phyloP scores from a whole-genome alignment of 768 basidiomycete species.

The Amanita jacksonii region DNA sequence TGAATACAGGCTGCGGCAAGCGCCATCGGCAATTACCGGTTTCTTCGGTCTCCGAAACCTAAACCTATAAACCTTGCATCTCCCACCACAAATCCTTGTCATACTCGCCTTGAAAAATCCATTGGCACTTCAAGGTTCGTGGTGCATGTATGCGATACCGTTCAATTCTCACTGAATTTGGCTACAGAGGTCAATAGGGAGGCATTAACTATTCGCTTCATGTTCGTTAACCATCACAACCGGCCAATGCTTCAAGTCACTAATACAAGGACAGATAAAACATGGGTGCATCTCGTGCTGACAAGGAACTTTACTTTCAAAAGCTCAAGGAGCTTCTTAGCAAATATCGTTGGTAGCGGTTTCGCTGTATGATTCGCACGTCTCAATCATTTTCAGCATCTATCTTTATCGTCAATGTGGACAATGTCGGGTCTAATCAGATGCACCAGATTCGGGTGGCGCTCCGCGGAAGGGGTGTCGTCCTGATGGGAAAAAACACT shows the following conservation, averaged over 20 bases:
- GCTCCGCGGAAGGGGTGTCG: constrained; percentile 92
- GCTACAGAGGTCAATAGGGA: constrained; percentile 85
- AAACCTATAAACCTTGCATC: constrained; percentile 29
- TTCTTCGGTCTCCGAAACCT: constrained; percentile 2
- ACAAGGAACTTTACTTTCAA: constrained; percentile 85
- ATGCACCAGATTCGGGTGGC: constrained; percentile 96
- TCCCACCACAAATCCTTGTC: constrained; percentile 25
- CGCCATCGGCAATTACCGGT: not conserved
- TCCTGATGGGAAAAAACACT: constrained; percentile 99
- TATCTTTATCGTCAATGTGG: constrained; percentile 98
- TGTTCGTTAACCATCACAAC: constrained; percentile 13
- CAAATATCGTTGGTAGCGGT: constrained; percentile 64
- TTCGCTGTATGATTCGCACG: not conserved
- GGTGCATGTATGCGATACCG: not conserved
- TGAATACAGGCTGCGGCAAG: too few relatives aligned
- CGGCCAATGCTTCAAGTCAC: not conserved
- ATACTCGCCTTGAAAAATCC: constrained; percentile 88
- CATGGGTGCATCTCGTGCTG: constrained; percentile 83
- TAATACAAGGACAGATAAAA: constrained; percentile 15
- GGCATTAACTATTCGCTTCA: constrained; percentile 45
- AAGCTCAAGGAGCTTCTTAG: constrained; percentile 91
- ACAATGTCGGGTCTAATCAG: constrained; percentile 99
- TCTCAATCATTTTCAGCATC: constrained; percentile 51
- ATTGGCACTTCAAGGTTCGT: constrained; percentile 72
- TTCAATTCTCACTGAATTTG: not conserved